Percentiles rank a stretch among this genome's conserved stretches.
Evolutionary conservation across 768 basidiomycete genomes (phyloP).

Genomic region (Zangia roseola): DNA sequence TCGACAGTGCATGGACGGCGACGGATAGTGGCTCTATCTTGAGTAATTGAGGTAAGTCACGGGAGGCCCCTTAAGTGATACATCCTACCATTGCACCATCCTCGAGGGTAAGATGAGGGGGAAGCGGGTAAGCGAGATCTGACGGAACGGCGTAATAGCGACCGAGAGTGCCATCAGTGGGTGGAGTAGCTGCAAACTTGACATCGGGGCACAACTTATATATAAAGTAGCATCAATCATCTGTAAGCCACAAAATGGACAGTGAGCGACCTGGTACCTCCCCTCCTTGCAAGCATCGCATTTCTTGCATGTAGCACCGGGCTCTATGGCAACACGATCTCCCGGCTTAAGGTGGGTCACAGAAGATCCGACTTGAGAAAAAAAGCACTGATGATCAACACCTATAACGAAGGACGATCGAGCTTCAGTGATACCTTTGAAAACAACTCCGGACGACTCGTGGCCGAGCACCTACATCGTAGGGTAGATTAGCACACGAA

Average conservation of each 20-base stretch:
- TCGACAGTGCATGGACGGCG: conserved; percentile 83
- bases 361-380: conserved; percentile 60
- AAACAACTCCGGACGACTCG: conserved; percentile 82
- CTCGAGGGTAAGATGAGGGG: conserved; percentile 81
- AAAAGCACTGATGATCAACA: background rate
- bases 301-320: conserved; percentile 79
- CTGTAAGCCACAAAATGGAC: background rate
- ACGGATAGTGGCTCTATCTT: conserved; percentile 96
- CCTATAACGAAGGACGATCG: background rate
- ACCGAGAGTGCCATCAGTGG: conserved; percentile 85
- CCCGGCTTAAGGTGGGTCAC: conserved; percentile 79
- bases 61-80: background rate
- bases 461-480: conserved; percentile 82
- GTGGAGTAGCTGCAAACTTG: conserved; percentile 90
- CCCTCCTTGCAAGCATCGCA: conserved; percentile 87
- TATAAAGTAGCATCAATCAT: background rate
- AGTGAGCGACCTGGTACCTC: conserved; percentile 63
- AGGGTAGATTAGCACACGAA: background rate
- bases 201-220: conserved; percentile 80
- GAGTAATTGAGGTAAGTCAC: conserved; percentile 1
- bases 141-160: conserved; percentile 86
- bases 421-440: conserved; percentile 47
- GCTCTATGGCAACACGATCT: conserved; percentile 90
- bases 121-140: conserved; percentile 82
- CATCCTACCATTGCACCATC: conserved; percentile 88